phyloP scores from a whole-genome alignment of 2,329 filamentous ascomycete species.

The Xylariales sp. region DNA sequence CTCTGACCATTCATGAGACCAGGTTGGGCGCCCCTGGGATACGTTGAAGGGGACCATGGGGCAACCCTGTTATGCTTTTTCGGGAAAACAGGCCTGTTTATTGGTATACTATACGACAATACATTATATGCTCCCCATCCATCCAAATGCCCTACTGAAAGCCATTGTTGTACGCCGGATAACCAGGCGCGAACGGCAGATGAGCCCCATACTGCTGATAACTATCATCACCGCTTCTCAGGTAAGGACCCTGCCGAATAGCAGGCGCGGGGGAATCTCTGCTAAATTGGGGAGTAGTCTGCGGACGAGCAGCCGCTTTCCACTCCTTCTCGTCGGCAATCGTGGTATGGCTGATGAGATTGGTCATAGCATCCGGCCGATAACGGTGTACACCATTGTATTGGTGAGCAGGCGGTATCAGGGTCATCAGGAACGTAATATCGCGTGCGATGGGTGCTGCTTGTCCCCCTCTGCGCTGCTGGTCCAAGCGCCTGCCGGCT shows the following conservation, averaged over 20 bases:
- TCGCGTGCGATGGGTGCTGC: conserved; percentile 69
- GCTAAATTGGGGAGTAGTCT: conserved; percentile 6
- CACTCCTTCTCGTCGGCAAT: conserved; percentile 58
- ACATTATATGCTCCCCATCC: too few species aligned
- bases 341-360: conserved; percentile 63
- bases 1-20: too few species aligned
- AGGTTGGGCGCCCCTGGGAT: too few species aligned
- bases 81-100: too few species aligned
- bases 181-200: too few species aligned
- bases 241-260: conserved; percentile 45
- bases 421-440: conserved; percentile 60
- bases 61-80: too few species aligned
- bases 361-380: conserved; percentile 65
- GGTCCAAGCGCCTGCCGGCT: conserved; percentile 77
- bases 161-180: too few species aligned
- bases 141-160: too few species aligned
- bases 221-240: conserved; percentile 21
- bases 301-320: conserved; percentile 22
- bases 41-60: too few species aligned
- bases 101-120: too few species aligned
- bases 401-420: conserved; percentile 67
- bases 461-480: conserved; percentile 60
- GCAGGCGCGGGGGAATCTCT: conserved; percentile 24
- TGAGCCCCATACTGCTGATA: too few species aligned
- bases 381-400: conserved; percentile 72